phyloP scores from a whole-genome alignment of 352 stramenopile genomes.

The Pythium guiyangense region DNA sequence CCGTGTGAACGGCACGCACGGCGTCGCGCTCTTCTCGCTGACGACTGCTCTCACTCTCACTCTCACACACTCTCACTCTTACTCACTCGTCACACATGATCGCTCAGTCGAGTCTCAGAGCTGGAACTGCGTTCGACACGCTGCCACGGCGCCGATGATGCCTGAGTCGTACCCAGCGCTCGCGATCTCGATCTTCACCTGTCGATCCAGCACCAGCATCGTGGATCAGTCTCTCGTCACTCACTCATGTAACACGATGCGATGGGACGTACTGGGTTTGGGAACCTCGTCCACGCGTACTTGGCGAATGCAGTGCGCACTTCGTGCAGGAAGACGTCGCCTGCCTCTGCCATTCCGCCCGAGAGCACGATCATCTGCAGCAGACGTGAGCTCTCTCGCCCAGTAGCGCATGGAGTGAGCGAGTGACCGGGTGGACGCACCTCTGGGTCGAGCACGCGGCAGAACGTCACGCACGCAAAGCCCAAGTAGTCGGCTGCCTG shows the following conservation, averaged over 20 bases:
- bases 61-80: neutral
- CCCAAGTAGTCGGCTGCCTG: conserved; percentile 78
- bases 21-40: too few relatives aligned
- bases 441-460: conserved; percentile 69
- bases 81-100: too few relatives aligned
- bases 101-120: neutral
- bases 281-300: conserved; percentile 68
- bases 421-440: conserved; percentile 16
- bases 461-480: conserved; percentile 80
- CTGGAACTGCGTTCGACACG: conserved; percentile 14
- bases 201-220: neutral
- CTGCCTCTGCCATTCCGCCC: conserved; percentile 68
- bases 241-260: neutral
- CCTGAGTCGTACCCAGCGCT: conserved; percentile 80
- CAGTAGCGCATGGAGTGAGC: neutral
- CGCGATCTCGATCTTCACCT: conserved; percentile 77
- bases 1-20: too few relatives aligned
- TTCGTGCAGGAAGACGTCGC: conserved; percentile 61
- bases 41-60: too few relatives aligned
- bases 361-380: conserved; percentile 75
- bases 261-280: conserved; percentile 65
- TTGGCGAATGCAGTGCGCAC: conserved; percentile 57
- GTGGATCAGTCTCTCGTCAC: neutral
- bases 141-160: conserved; percentile 70
- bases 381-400: neutral